A percentile compares a stretch with the other conserved stretches of the same genome.
phyloP scores from a whole-genome alignment of 2,329 filamentous ascomycete species.

The Colletotrichum sp. region DNA sequence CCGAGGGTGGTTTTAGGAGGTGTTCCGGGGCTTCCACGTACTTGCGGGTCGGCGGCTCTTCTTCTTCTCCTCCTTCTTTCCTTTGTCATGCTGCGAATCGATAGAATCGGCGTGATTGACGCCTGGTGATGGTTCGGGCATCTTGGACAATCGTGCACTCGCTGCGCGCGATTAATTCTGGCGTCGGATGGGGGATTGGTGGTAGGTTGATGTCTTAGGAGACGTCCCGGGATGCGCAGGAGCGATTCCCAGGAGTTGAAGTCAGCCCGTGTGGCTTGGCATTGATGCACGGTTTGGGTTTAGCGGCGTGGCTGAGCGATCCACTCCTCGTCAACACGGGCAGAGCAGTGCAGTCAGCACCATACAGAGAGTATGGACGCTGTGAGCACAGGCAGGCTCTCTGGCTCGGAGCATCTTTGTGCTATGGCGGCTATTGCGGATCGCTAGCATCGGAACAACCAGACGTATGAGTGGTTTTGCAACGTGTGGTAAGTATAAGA shows the following conservation, averaged over 20 bases:
- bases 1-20: not conserved
- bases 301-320: conserved; percentile 18
- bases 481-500: not conserved
- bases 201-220: not conserved
- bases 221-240: not conserved
- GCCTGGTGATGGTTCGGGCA: conserved; percentile 53
- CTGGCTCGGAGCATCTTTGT: not conserved
- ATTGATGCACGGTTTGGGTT: not conserved
- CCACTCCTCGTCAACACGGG: not conserved
- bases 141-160: conserved; percentile 31
- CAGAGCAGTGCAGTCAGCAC: not conserved
- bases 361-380: not conserved
- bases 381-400: not conserved
- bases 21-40: conserved; percentile 51
- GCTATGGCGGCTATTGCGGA: not conserved
- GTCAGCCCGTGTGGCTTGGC: conserved; percentile 21
- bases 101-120: conserved; percentile 58
- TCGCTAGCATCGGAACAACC: not conserved
- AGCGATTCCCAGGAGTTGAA: not conserved
- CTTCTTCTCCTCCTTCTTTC: conserved; percentile 71
- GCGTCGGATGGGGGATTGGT: not conserved
- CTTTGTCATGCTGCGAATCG: conserved; percentile 56
- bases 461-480: not conserved
- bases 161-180: conserved; percentile 9
- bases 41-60: conserved; percentile 93